These are phyloP conservation scores for Pancytospora philotis DNA, from an alignment of 371 early-diverging fungal species.

Conservation along the genomic window DNA sequence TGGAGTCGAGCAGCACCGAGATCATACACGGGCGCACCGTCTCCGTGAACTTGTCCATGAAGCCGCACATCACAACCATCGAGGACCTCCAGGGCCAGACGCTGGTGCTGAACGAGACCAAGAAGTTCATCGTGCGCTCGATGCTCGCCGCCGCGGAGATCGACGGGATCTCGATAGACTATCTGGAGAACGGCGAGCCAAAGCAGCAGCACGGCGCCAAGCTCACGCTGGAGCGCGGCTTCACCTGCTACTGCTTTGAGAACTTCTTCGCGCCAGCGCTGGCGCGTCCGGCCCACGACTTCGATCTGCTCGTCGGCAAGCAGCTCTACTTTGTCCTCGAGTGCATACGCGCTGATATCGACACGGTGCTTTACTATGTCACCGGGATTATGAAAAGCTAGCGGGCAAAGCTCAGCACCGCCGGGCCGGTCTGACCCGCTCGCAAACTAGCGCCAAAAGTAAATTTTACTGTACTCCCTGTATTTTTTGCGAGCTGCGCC, in stretches of 20 bases:
- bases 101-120: slow-evolving; percentile 30
- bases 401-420: too few species aligned
- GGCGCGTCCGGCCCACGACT: neutral
- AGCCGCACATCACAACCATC: slow-evolving; percentile 15
- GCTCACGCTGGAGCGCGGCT: slow-evolving; percentile 10
- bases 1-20: neutral
- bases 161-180: slow-evolving; percentile 5
- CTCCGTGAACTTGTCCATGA: slow-evolving; percentile 5
- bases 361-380: slow-evolving; percentile 34
- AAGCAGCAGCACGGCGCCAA: slow-evolving; percentile 10
- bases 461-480: too few species aligned
- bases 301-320: slow-evolving; percentile 10
- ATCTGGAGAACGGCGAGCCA: slow-evolving; percentile 13
- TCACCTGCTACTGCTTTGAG: slow-evolving; percentile 1
- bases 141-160: slow-evolving; percentile 4
- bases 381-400: slow-evolving; percentile 14
- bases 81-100: slow-evolving; percentile 15
- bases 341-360: slow-evolving; percentile 31
- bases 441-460: neutral
- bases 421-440: neutral
- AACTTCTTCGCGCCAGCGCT: slow-evolving; percentile 18
- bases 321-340: slow-evolving; percentile 41
- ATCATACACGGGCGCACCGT: slow-evolving; percentile 10
- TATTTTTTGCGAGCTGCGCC: too few species aligned
- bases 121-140: slow-evolving; percentile 21